Evolutionary conservation across 2,329 filamentous ascomycete genomes (phyloP).

Genomic region (Paramyrothecium sp.): DNA sequence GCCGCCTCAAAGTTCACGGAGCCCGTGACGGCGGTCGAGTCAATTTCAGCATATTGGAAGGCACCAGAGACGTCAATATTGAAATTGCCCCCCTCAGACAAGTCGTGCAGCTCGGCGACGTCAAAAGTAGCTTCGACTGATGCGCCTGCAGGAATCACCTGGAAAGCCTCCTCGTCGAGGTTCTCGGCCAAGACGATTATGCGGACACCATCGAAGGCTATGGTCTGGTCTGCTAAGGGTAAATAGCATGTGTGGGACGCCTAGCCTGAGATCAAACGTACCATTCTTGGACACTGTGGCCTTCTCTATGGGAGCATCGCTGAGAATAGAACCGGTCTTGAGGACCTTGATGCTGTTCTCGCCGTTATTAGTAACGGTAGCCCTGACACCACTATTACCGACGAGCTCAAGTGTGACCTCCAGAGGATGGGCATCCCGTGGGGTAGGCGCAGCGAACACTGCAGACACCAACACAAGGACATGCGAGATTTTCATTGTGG

Average conservation of each 20-base stretch:
- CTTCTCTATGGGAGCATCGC: constrained; percentile 46
- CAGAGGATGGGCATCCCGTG: no score
- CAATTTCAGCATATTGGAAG: constrained; percentile 48
- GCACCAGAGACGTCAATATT: constrained; percentile 51
- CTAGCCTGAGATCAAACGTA: constrained; percentile 20
- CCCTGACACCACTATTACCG: constrained; percentile 46
- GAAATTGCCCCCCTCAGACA: constrained; percentile 45
- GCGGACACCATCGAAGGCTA: constrained; percentile 50
- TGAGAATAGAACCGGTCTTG: constrained; percentile 47
- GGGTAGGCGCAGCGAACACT: no score
- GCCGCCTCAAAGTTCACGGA: constrained; percentile 55
- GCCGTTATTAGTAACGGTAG: constrained; percentile 47
- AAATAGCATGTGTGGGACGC: background rate
- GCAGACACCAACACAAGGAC: no score
- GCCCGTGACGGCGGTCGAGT: constrained; percentile 48
- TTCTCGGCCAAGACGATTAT: constrained; percentile 39
- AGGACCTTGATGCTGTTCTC: constrained; percentile 41
- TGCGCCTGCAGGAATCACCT: constrained; percentile 39
- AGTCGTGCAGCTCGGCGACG: constrained; percentile 49
- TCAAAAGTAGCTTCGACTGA: constrained; percentile 49
- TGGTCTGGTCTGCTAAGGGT: constrained; percentile 1
- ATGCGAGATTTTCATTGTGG: no score
- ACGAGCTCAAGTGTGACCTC: background rate
- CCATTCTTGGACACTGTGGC: constrained; percentile 41
- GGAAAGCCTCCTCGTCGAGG: constrained; percentile 44